A percentile compares a stretch with the other conserved stretches of the same genome.
phyloP scores from a whole-genome alignment of 2,329 filamentous ascomycete species.

The Juglanconis sp. region DNA sequence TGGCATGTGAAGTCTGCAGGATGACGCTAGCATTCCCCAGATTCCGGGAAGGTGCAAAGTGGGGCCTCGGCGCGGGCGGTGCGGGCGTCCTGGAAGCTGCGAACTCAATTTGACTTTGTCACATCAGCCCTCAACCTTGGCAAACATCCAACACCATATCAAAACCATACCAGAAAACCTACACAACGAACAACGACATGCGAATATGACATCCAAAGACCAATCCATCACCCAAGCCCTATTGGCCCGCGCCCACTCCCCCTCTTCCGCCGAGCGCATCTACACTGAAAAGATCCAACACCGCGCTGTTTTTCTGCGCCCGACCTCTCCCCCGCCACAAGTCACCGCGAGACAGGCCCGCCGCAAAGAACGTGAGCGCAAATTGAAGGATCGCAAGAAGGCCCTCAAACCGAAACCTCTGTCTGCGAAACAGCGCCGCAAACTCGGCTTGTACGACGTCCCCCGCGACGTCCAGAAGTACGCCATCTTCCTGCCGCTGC shows the following conservation, averaged over 20 bases:
- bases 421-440: slow-evolving; percentile 74
- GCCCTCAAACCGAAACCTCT: slow-evolving; percentile 62
- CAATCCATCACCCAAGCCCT: slow-evolving; percentile 57
- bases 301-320: slow-evolving; percentile 74
- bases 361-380: slow-evolving; percentile 46
- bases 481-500: slow-evolving; percentile 71
- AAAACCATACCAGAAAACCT: neutral
- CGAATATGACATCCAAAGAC: slow-evolving; percentile 15
- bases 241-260: slow-evolving; percentile 75
- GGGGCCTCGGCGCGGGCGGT: neutral
- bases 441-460: slow-evolving; percentile 70
- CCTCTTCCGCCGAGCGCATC: slow-evolving; percentile 66
- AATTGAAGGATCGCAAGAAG: slow-evolving; percentile 43
- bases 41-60: neutral
- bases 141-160: neutral
- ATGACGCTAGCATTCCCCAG: neutral
- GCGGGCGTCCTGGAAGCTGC: no score
- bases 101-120: no score
- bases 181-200: neutral
- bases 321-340: slow-evolving; percentile 64
- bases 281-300: slow-evolving; percentile 80
- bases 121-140: neutral
- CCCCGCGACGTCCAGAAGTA: slow-evolving; percentile 68
- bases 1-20: slow-evolving; percentile 12
- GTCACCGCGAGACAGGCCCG: slow-evolving; percentile 57